phyloP scores from a whole-genome alignment of 371 early-diverging fungal species.

The Coemansia sp. region DNA sequence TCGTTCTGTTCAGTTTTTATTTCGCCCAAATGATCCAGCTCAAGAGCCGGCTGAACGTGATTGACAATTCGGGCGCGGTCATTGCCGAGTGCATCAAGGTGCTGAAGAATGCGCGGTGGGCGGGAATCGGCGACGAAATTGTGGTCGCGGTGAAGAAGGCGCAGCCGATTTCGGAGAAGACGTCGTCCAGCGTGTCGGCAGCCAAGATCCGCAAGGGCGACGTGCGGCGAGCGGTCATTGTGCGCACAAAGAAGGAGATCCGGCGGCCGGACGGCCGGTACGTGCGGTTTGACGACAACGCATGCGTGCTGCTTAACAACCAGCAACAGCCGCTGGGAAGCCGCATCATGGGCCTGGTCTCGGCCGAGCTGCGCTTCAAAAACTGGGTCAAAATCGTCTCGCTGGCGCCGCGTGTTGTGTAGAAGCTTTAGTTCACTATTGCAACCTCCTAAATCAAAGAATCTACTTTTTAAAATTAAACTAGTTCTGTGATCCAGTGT shows the following conservation, averaged over 20 bases:
- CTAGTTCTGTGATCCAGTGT: no score
- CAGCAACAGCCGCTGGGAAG: constrained; percentile 93
- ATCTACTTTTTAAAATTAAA: no score
- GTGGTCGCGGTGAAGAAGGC: constrained; percentile 95
- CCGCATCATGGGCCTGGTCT: constrained; percentile 88
- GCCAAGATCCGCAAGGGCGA: constrained; percentile 95
- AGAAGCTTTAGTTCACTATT: not conserved
- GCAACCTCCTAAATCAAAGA: no score
- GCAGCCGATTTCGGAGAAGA: constrained; percentile 71
- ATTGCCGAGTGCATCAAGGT: constrained; percentile 96
- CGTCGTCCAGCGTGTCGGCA: constrained; percentile 49
- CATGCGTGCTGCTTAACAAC: constrained; percentile 92
- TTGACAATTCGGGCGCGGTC: constrained; percentile 95
- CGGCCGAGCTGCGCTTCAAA: constrained; percentile 88
- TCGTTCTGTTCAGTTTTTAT: not conserved
- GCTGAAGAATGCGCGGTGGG: constrained; percentile 79
- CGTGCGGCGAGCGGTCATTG: constrained; percentile 90
- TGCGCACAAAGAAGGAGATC: constrained; percentile 89
- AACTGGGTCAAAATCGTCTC: constrained; percentile 94
- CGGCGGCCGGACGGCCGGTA: constrained; percentile 90
- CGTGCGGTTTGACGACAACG: constrained; percentile 96
- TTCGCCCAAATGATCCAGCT: constrained; percentile 72
- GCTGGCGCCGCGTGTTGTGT: constrained; percentile 92
- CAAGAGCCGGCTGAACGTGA: constrained; percentile 82
- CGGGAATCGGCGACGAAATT: constrained; percentile 90